Evolutionary conservation across 768 basidiomycete genomes (phyloP), one percentile per base, ranked within the genome.

Genomic region (Phlebiopsis gigantea): DNA sequence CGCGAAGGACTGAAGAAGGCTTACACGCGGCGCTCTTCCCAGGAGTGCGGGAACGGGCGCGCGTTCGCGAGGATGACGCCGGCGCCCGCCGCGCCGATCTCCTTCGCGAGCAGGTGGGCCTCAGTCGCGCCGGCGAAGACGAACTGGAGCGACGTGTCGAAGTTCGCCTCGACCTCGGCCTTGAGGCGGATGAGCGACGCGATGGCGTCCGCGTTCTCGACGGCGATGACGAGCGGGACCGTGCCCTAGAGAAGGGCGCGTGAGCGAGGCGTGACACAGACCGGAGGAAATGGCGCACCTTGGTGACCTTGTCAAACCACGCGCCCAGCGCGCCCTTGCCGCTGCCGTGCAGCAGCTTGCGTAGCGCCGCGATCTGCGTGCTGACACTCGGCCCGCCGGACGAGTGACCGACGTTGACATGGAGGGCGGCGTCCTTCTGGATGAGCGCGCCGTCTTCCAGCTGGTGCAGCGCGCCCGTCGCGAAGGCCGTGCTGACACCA

Each of bases 11-110:
- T 41, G 21, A 31, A 46, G 25, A 46, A 30, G 7, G 68, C 83
- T 65, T 63, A 86, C 85, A 85, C 81, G 56, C 88, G 74, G 46
- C 74, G 73, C 56, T 74, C 69, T 61, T 88, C 87, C 93, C 93
- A 97, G 6, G 65, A 53, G 26, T 65, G 63, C 0, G 94, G 93
- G 76, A 86, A 92, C 5, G 90, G 78, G 52, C 90, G 73, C 2
- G 83, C 73, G 10, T 87, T 85, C 4, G 75, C 69, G 22, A 91
- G 63, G 61, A 95, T 81, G 29, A 94, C 81, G 22, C 90, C 89
- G 43, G 93, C 73, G 14, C 77, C 73, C 1, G 88, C 84, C 24
- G 75, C 72, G 0, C 82, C 87, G 25, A 95, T 77, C 60, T 91
- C 79, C 53, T 81, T 75, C 1, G 90, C 92, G 22, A 95, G 71